Conservation (phyloP, 2,329 filamentous ascomycete genomes). For the Hymenotorrendiella dingleyae region DNA sequence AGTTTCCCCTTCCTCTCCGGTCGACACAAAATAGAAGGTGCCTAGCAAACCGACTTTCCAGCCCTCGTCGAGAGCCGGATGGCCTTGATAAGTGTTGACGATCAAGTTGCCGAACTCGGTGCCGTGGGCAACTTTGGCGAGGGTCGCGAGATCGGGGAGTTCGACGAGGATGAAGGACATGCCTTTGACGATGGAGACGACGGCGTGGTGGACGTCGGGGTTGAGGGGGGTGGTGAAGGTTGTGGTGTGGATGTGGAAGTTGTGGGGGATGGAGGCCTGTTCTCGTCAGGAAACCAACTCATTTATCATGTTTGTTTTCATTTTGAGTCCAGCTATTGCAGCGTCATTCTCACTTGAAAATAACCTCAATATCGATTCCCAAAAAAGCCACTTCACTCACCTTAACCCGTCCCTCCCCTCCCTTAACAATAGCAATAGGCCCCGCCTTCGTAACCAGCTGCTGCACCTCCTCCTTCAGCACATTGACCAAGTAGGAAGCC, state of each 20-base stretch:
- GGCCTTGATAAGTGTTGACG: slow-evolving; percentile 26
- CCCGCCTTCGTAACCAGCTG: slow-evolving; percentile 50
- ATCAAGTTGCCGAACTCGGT: slow-evolving; percentile 22
- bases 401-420: slow-evolving; percentile 44
- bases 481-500: slow-evolving; percentile 45
- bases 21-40: slow-evolving; percentile 25
- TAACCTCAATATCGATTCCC: no score
- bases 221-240: slow-evolving; percentile 30
- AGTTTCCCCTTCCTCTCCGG: slow-evolving; percentile 17
- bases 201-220: slow-evolving; percentile 33
- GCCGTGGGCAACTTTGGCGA: slow-evolving; percentile 15
- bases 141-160: slow-evolving; percentile 52
- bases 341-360: no score
- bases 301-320: no score
- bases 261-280: slow-evolving; percentile 62
- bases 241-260: slow-evolving; percentile 52
- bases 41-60: slow-evolving; percentile 18
- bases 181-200: slow-evolving; percentile 63
- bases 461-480: slow-evolving; percentile 23
- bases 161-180: slow-evolving; percentile 67
- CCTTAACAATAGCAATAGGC: slow-evolving; percentile 33
- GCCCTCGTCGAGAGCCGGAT: slow-evolving; percentile 20
- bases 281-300: no score
- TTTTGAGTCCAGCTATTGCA: no score
- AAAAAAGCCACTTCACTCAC: no score